Evolutionary conservation across 2,329 filamentous ascomycete species (phyloP), one percentile per base, ranked within the genome.

Genomic region (Epichloe elymi): DNA sequence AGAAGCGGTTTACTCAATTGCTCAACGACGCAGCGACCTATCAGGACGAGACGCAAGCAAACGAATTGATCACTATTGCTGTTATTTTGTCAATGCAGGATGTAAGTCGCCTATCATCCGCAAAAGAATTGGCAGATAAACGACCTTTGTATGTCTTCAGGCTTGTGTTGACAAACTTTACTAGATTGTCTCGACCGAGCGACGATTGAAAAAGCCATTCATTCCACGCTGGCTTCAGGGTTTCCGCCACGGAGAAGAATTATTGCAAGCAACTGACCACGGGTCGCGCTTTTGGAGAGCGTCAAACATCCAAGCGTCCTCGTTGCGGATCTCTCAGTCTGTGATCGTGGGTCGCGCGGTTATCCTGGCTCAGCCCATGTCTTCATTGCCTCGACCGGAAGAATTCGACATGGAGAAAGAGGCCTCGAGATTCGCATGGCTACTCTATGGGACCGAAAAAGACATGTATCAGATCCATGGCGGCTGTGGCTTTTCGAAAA

Each of bases 401-500:
- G 57, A 57, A 2, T 62, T 68, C 20, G 57, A 67, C 19, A 57
- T 60, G 0, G 53, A 61, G 26, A 51, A 55, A 10, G 62, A 68
- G 47, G 54, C 63, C 1, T 53, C 57, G 3, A 60, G 67, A 23
- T 70, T 71, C 46, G 63, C 60, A 7, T 71, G 68, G 66, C 61
- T 71, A 8, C 58, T 68, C 0, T 68, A 70, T 41, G 68, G 67
- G 3, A 63, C 61, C 0, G 58, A 62, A 36, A 54, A 51, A 17
- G 65, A 69, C 11, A 63, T 65, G 54, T 64, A 61, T 36, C 60
- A 69, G 48, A 67, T 71, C 4, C 68, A 71, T 44, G 68, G 68
- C 8, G 68, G 66, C 0, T 71, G 68, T 45, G 68, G 68, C 10
- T 70, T 70, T 51, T 70, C 68, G 0, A 69, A 67, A 48, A 66